These are phyloP conservation scores for Volvox africanus DNA, from an alignment of 139 green algal species.

Conservation along the genomic window DNA sequence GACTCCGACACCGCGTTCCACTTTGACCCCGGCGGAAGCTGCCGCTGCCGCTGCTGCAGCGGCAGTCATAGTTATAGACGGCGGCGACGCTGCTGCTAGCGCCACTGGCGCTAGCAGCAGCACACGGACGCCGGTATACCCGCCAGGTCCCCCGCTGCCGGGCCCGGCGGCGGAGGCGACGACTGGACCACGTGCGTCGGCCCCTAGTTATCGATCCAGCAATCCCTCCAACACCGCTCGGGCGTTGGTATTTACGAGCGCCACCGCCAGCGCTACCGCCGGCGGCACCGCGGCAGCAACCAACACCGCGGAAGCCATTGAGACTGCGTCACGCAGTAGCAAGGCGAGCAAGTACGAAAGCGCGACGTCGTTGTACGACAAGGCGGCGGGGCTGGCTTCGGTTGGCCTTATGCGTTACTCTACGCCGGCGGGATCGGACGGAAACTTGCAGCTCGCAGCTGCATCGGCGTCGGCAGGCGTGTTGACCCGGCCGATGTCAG, in stretches of 20 bases:
- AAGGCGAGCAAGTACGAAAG: slow-evolving; percentile 14
- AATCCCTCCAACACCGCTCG: not conserved
- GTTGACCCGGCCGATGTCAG: not conserved
- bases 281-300: not conserved
- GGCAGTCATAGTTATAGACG: too few species aligned
- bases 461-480: not conserved
- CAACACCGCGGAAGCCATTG: not conserved
- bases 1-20: not conserved
- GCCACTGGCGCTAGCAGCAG: not conserved
- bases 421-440: not conserved
- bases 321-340: not conserved
- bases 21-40: too few species aligned
- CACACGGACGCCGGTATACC: not conserved
- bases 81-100: not conserved
- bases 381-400: not conserved
- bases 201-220: not conserved
- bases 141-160: not conserved
- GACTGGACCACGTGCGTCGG: not conserved
- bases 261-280: not conserved
- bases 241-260: not conserved
- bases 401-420: not conserved
- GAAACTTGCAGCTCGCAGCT: not conserved
- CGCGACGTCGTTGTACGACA: slow-evolving; percentile 5
- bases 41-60: too few species aligned
- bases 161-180: not conserved